Percentiles rank a stretch among this genome's conserved stretches.
phyloP scores from a whole-genome alignment of 495 filamentous ascomycete species.

The Hypoxylon cercidicola region DNA sequence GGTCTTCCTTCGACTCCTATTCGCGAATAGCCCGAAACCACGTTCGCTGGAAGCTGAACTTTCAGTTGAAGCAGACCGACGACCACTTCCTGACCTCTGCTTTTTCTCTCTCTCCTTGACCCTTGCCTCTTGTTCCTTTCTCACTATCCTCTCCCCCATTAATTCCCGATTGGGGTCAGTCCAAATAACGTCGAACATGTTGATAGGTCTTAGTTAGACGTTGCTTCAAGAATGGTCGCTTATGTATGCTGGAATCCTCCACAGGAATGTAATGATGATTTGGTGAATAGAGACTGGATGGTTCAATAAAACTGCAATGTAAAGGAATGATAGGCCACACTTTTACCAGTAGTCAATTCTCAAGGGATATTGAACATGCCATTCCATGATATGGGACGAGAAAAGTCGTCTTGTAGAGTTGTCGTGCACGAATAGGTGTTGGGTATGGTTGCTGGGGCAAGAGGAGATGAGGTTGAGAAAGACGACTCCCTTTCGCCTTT shows the following conservation, averaged over 20 bases:
- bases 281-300: slow-evolving; percentile 2
- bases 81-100: slow-evolving; percentile 40
- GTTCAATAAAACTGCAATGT: slow-evolving; percentile 7
- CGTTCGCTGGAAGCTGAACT: slow-evolving; percentile 50
- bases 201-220: slow-evolving; percentile 6
- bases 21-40: slow-evolving; percentile 47
- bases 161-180: slow-evolving; percentile 56
- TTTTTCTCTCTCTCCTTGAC: slow-evolving; percentile 46
- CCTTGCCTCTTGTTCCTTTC: slow-evolving; percentile 51
- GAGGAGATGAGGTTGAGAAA: slow-evolving; percentile 12
- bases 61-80: slow-evolving; percentile 49
- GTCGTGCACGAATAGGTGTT: not conserved
- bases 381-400: slow-evolving; percentile 14
- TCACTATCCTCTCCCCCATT: slow-evolving; percentile 55
- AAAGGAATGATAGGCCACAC: slow-evolving; percentile 10
- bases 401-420: slow-evolving; percentile 3
- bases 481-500: slow-evolving; percentile 10
- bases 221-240: not conserved
- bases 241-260: not conserved
- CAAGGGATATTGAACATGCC: slow-evolving; percentile 15
- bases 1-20: slow-evolving; percentile 40
- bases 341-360: slow-evolving; percentile 19
- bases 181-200: slow-evolving; percentile 66
- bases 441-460: not conserved
- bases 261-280: not conserved